Conservation (phyloP, 352 stramenopile species). For the Globisporangium echinulatum region DNA sequence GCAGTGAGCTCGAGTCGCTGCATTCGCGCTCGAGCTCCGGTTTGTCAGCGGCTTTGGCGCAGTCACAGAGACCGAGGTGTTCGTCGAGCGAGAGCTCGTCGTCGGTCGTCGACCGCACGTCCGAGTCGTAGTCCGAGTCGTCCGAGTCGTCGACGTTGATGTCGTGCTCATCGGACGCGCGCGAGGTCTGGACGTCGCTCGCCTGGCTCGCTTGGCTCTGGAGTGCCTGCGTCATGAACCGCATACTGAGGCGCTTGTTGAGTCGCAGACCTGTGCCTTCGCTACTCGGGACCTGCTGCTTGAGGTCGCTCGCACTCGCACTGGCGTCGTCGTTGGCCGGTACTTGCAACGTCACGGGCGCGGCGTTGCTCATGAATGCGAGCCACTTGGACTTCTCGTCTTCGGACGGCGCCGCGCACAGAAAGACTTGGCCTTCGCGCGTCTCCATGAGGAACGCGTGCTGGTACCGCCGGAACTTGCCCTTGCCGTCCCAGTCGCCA, state of each 20-base stretch:
- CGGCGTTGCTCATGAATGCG: slow-evolving; percentile 35
- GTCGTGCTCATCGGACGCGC: background rate
- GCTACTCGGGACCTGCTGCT: background rate
- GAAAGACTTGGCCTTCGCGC: slow-evolving; percentile 61
- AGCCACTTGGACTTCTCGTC: slow-evolving; percentile 62
- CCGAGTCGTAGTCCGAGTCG: background rate
- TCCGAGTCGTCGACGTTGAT: background rate
- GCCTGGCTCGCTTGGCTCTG: slow-evolving; percentile 3
- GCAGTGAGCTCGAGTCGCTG: background rate
- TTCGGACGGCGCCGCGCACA: slow-evolving; percentile 49
- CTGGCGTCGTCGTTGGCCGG: background rate
- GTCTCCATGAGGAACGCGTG: slow-evolving; percentile 73
- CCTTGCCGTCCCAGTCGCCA: slow-evolving; percentile 71
- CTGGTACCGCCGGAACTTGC: slow-evolving; percentile 67
- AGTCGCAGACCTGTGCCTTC: background rate
- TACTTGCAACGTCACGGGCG: background rate
- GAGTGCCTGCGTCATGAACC: slow-evolving; percentile 5
- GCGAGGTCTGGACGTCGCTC: background rate
- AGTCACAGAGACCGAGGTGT: background rate
- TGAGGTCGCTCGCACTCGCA: slow-evolving; percentile 1
- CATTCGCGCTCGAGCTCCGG: no score
- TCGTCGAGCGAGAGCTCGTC: slow-evolving; percentile 2
- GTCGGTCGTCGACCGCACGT: background rate
- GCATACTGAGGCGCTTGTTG: slow-evolving; percentile 8
- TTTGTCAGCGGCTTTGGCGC: background rate